phyloP scores from a whole-genome alignment of 1,284 basidiomycete genomes.

The Rhodotorula sp. region DNA sequence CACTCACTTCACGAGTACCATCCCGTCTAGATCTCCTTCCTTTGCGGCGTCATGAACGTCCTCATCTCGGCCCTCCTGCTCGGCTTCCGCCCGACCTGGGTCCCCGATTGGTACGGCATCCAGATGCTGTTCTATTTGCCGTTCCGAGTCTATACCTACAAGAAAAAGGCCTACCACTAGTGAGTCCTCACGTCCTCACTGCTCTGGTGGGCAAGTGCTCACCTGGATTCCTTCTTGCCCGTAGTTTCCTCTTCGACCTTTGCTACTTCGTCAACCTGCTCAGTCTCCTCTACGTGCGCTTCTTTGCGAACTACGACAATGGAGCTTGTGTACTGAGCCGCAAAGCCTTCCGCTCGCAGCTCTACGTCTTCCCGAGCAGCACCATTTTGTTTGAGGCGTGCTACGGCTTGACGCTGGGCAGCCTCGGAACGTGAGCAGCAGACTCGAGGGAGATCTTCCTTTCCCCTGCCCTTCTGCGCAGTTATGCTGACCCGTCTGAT shows the following conservation, averaged over 20 bases:
- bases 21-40: slow-evolving; percentile 43
- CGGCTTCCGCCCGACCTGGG: slow-evolving; percentile 43
- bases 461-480: too few relatives aligned
- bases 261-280: slow-evolving; percentile 46
- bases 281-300: slow-evolving; percentile 40
- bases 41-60: slow-evolving; percentile 47
- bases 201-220: accelerated
- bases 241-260: slow-evolving; percentile 46
- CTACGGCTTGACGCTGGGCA: slow-evolving; percentile 46
- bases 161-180: slow-evolving; percentile 44
- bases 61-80: slow-evolving; percentile 44
- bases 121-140: slow-evolving; percentile 44
- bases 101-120: slow-evolving; percentile 44
- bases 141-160: slow-evolving; percentile 44
- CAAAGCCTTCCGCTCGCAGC: too few relatives aligned
- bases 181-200: not conserved
- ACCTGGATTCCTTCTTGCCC: too few relatives aligned
- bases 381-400: slow-evolving; percentile 45
- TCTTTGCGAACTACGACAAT: too few relatives aligned
- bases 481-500: not conserved
- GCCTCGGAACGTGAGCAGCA: slow-evolving; percentile 37
- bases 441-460: not conserved
- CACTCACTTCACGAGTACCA: not conserved
- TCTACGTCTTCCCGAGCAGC: slow-evolving; percentile 45
- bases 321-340: not conserved